Evolutionary conservation across 192 early-diverging fungal genomes (phyloP).

Genomic region (Pilobolus umbonatus): DNA sequence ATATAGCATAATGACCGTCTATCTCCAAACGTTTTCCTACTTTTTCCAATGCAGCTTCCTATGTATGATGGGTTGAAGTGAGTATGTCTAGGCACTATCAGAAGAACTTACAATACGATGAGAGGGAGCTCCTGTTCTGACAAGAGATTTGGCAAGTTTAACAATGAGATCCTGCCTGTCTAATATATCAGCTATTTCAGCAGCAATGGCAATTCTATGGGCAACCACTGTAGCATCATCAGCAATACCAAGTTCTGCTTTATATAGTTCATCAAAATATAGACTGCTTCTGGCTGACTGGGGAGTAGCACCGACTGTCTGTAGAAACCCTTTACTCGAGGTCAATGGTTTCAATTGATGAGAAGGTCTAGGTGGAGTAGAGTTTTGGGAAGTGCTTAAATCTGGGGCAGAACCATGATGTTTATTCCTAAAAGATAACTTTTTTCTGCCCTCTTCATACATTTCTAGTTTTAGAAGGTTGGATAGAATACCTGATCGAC

Average conservation of each 20-base stretch:
- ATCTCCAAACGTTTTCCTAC: conserved; percentile 51
- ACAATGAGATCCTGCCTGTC: conserved; percentile 44
- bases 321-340: conserved; percentile 4
- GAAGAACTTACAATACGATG: conserved; percentile 42
- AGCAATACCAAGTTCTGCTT: conserved; percentile 14
- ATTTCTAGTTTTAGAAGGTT: conserved; percentile 41
- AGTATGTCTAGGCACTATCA: too few relatives aligned
- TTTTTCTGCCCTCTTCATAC: conserved; percentile 16
- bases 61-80: too few relatives aligned
- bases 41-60: conserved; percentile 48
- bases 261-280: conserved; percentile 22
- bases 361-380: not conserved
- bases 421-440: not conserved
- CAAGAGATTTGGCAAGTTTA: conserved; percentile 42
- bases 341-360: conserved; percentile 6
- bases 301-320: conserved; percentile 4
- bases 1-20: conserved; percentile 59
- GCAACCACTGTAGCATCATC: conserved; percentile 8
- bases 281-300: conserved; percentile 18
- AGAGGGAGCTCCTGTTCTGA: conserved; percentile 47
- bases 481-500: conserved; percentile 38
- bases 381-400: not conserved
- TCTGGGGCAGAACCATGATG: not conserved
- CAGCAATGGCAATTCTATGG: conserved; percentile 29
- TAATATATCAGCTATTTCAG: conserved; percentile 39